Evolutionary conservation across 164 flowering plant species (phyloP).

Genomic region (Vitis amurensis): DNA sequence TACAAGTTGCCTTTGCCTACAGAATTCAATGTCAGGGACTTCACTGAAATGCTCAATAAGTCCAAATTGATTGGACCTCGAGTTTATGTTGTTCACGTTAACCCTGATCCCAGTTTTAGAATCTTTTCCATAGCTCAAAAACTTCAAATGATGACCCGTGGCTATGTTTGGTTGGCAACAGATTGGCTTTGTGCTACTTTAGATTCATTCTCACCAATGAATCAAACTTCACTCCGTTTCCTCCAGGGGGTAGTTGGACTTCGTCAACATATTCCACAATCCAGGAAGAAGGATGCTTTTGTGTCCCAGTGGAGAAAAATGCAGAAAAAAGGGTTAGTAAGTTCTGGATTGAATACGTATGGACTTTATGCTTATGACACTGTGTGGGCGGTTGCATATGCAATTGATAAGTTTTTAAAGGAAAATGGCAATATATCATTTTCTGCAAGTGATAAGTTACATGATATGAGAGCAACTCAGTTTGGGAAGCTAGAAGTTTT

Average conservation of each 20-base stretch:
- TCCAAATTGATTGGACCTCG: constrained; percentile 53
- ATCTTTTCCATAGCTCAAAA: constrained; percentile 52
- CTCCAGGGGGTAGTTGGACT: constrained; percentile 64
- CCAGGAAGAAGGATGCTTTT: constrained; percentile 44
- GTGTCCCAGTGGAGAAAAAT: constrained; percentile 40
- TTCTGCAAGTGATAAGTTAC: constrained; percentile 29
- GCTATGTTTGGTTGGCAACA: constrained; percentile 78
- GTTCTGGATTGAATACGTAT: constrained; percentile 45
- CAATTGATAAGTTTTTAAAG: constrained; percentile 43
- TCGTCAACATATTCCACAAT: constrained; percentile 56
- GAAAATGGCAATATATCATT: constrained; percentile 47
- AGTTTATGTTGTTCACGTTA: constrained; percentile 72
- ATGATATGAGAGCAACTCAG: constrained; percentile 16
- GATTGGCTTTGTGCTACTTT: constrained; percentile 73
- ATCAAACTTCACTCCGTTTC: constrained; percentile 15
- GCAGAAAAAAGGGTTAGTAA: constrained; percentile 26
- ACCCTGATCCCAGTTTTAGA: constrained; percentile 49
- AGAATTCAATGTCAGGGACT: constrained; percentile 20
- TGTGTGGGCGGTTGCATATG: constrained; percentile 63
- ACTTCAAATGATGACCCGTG: constrained; percentile 60
- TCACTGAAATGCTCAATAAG: constrained; percentile 35
- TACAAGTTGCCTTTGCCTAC: constrained; percentile 46
- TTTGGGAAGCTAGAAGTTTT: constrained; percentile 46
- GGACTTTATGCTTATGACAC: constrained; percentile 76
- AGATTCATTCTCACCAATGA: constrained; percentile 40